Conservation (phyloP, 2,329 filamentous ascomycete genomes). For the Phaeosphaeria sp. region DNA sequence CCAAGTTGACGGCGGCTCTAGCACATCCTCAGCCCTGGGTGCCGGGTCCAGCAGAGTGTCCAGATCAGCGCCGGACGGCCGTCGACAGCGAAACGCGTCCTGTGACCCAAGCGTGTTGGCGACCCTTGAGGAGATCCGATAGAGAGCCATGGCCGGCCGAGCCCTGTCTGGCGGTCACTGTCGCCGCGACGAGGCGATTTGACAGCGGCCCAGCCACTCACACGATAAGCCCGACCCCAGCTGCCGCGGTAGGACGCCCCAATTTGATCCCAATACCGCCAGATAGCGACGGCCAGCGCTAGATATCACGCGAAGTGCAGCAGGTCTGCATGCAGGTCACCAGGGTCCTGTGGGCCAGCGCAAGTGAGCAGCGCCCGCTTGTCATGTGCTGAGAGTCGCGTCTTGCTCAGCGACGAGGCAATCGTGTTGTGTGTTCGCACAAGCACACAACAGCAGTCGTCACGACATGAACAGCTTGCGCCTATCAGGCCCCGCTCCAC, state of each 20-base stretch:
- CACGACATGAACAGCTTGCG: slow-evolving; percentile 8
- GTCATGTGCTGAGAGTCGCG: slow-evolving; percentile 1
- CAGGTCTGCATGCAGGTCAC: slow-evolving; percentile 17
- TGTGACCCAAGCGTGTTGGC: slow-evolving; percentile 6
- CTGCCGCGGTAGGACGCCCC: slow-evolving; percentile 6
- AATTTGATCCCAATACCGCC: slow-evolving; percentile 3
- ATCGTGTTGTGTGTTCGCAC: slow-evolving; percentile 1
- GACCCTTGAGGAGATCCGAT: slow-evolving; percentile 8
- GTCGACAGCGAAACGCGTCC: slow-evolving; percentile 2
- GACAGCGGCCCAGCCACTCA: slow-evolving; percentile 19
- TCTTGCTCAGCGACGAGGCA: not conserved
- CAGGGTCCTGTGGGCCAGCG: slow-evolving; percentile 7
- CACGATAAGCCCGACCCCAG: slow-evolving; percentile 11
- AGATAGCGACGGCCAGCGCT: slow-evolving; percentile 15
- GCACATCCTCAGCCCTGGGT: slow-evolving; percentile 3
- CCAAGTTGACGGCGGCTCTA: not conserved
- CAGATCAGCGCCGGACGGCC: not conserved
- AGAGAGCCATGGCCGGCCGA: slow-evolving; percentile 1
- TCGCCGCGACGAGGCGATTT: slow-evolving; percentile 11
- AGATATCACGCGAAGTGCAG: slow-evolving; percentile 14
- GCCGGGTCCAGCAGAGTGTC: slow-evolving; percentile 1
- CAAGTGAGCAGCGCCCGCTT: not conserved
- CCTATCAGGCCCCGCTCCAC: slow-evolving; percentile 14
- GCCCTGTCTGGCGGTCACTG: slow-evolving; percentile 14
- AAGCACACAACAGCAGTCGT: slow-evolving; percentile 1